Conservation (phyloP, 2,329 filamentous ascomycete genomes). For the Sarocladium strictum region DNA sequence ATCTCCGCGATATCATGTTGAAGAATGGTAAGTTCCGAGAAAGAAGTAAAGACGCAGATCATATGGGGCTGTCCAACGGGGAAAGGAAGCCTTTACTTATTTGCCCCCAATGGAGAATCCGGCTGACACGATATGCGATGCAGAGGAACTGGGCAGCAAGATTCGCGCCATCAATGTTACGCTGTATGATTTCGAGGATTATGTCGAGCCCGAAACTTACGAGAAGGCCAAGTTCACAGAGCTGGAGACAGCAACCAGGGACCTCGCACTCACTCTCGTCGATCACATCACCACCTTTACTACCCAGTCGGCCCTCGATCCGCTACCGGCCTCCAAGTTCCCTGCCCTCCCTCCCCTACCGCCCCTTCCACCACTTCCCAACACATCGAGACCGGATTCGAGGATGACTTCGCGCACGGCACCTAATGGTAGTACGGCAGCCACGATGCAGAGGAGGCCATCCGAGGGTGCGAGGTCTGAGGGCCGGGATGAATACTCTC, state of each 20-base stretch:
- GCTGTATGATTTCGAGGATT: slow-evolving; percentile 39
- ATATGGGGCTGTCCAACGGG: too few relatives aligned
- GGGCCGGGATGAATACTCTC: neutral
- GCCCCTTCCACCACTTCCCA: neutral
- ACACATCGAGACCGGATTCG: neutral
- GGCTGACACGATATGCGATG: slow-evolving; percentile 7
- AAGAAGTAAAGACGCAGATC: neutral
- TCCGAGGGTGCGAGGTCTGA: neutral
- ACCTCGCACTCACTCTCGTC: slow-evolving; percentile 34
- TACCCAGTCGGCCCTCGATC: slow-evolving; percentile 8
- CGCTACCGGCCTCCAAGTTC: slow-evolving; percentile 1
- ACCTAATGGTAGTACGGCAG: neutral
- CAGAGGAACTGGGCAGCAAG: neutral
- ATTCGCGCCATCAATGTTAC: slow-evolving; percentile 30
- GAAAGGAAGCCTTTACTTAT: neutral
- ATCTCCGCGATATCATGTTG: slow-evolving; percentile 21
- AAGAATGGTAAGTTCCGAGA: slow-evolving; percentile 25
- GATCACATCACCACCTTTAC: slow-evolving; percentile 26
- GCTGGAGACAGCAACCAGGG: slow-evolving; percentile 32
- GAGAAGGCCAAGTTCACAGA: slow-evolving; percentile 28
- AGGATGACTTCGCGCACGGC: slow-evolving; percentile 1
- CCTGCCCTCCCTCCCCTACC: slow-evolving; percentile 10
- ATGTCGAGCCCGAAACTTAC: slow-evolving; percentile 30
- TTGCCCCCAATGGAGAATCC: neutral
- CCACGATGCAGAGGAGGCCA: neutral